Evolutionary conservation across 345 rosid genomes (phyloP).

Genomic region (Hirschfeldia incana): DNA sequence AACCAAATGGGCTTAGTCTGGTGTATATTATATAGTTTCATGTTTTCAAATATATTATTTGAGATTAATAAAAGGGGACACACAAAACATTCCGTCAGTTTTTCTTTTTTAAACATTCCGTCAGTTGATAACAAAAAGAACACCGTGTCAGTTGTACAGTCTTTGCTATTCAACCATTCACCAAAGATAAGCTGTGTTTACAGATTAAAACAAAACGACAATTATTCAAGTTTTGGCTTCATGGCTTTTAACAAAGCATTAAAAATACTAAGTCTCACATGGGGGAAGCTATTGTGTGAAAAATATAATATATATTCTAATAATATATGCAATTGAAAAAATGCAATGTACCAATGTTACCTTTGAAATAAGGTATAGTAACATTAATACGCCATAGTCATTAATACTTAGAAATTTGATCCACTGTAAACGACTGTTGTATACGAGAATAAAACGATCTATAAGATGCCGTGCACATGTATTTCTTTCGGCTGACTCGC

Average conservation of each 20-base stretch:
- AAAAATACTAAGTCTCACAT: neutral
- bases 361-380: neutral
- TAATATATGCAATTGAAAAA: neutral
- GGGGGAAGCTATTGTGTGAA: neutral
- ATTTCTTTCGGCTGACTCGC: neutral
- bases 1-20: neutral
- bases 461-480: neutral
- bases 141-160: conserved; percentile 20
- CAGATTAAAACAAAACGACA: neutral
- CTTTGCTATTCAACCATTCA: neutral
- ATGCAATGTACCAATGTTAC: neutral
- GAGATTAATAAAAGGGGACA: neutral
- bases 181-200: conserved; percentile 14
- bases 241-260: neutral
- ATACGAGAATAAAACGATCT: neutral
- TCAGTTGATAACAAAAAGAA: conserved; percentile 8
- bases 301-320: neutral
- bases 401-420: neutral
- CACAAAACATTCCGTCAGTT: conserved; percentile 25
- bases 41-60: neutral
- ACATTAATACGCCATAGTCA: neutral
- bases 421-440: neutral
- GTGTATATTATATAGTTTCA: neutral
- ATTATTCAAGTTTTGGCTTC: neutral
- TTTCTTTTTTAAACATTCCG: conserved; percentile 24